Base-by-base conservation (phyloP, 2,329 filamentous ascomycete species). In the Trichoderma lentiforme region DNA sequence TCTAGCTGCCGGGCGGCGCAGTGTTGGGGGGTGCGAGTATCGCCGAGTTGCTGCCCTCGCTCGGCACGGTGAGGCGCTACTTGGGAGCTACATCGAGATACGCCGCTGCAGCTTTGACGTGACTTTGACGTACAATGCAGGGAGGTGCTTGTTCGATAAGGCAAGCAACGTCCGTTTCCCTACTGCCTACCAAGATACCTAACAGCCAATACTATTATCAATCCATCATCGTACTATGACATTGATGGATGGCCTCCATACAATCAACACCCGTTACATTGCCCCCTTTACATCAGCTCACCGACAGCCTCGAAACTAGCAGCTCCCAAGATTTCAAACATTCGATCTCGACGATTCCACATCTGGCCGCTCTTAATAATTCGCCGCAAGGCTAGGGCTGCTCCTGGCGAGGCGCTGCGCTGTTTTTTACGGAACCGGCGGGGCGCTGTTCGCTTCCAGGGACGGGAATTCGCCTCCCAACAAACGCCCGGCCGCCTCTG, bases 371-470 rank as follows among this genome's bases (percentile, higher is more conserved):
- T 47, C 21, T 24, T 11, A 28, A n/a, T 47, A 58, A 43, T 36
- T 36, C 56, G 56, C n/a, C 56, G 26, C 36, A 69, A 69, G 70
- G 58, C 70, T 71, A 61, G 65, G 39, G 6, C 24, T 39, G 34
- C 39, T 47, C 26, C 51, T 51, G 36, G 39, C 56, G 51, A 47
- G 39, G 30, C 28, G 43, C 43, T 69, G 66, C 66, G 66, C 66
- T 53, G 24, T 56, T 72, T 72, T 72, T 70, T 58, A 70, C 71
- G 71, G 60, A 70, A 60, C 66, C 66, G 51, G 71, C 66, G 71
- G 71, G 71, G 70, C 70, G 15, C 51, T 24, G 15, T 57, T 69
- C 56, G 26, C 57, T 24, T 24, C 26, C 18, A 34, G 24, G 28
- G 57, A 34, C 26, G 66, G 36, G 32, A 58, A n/a, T 34, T 68